phyloP scores from a whole-genome alignment of 495 filamentous ascomycete genomes.

The Neurospora sp. region DNA sequence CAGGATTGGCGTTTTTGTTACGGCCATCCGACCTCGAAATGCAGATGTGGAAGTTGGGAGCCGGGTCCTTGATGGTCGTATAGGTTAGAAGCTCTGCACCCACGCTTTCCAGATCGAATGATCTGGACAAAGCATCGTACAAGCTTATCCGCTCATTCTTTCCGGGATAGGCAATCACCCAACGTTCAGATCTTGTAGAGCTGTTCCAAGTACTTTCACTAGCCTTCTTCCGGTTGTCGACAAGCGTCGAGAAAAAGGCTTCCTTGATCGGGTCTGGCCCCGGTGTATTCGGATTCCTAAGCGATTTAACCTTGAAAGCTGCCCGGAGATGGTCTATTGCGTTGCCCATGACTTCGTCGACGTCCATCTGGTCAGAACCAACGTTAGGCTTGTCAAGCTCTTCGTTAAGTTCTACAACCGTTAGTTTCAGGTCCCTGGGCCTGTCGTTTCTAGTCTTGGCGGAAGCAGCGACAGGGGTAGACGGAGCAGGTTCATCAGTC shows the following conservation, averaged over 20 bases:
- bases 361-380: slow-evolving; percentile 65
- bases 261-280: slow-evolving; percentile 61
- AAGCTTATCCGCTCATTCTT: slow-evolving; percentile 45
- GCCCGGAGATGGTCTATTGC: slow-evolving; percentile 82
- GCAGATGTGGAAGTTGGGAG: slow-evolving; percentile 80
- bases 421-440: slow-evolving; percentile 16
- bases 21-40: slow-evolving; percentile 70
- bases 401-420: slow-evolving; percentile 31
- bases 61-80: slow-evolving; percentile 63
- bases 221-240: slow-evolving; percentile 33
- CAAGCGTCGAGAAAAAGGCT: slow-evolving; percentile 39
- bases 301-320: slow-evolving; percentile 59
- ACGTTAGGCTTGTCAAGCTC: slow-evolving; percentile 34
- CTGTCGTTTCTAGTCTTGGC: slow-evolving; percentile 3
- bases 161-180: slow-evolving; percentile 22
- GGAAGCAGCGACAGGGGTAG: neutral
- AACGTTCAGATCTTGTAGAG: slow-evolving; percentile 14
- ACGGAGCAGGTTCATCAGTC: slow-evolving; percentile 7
- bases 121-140: slow-evolving; percentile 73
- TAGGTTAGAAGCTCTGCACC: slow-evolving; percentile 55
- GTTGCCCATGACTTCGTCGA: slow-evolving; percentile 89
- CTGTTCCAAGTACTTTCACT: slow-evolving; percentile 25
- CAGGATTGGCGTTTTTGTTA: slow-evolving; percentile 68
- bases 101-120: slow-evolving; percentile 69
- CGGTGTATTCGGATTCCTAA: slow-evolving; percentile 11